A percentile compares a stretch with the other conserved stretches of the same genome.
Conservation (phyloP, 306 rosid genomes). For the Prunus mongolica region DNA sequence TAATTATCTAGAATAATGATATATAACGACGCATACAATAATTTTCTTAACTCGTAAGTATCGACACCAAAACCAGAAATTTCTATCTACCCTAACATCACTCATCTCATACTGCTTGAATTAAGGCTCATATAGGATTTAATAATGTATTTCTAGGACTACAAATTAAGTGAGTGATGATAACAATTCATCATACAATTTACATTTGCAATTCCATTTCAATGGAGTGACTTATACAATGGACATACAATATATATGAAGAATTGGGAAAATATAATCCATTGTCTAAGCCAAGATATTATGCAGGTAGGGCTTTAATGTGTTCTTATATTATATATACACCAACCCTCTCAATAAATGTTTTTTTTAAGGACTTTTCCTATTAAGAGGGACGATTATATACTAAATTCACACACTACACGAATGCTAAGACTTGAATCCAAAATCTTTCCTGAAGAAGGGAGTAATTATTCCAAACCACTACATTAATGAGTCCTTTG, state of each 20-base stretch:
- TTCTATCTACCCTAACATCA: no score
- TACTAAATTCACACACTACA: no score
- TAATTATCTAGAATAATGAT: no score
- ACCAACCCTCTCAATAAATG: background rate
- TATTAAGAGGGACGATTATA: no score
- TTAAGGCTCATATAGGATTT: no score
- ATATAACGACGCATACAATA: no score
- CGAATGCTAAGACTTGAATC: fast-evolving
- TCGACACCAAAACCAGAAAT: no score
- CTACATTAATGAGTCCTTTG: fast-evolving
- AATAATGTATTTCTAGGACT: background rate
- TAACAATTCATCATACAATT: no score
- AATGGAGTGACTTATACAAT: background rate
- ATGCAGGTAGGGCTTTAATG: background rate
- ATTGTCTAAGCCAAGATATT: background rate
- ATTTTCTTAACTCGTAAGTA: no score
- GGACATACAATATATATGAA: background rate
- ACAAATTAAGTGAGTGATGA: background rate
- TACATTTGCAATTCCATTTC: background rate
- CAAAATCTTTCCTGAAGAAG: fast-evolving
- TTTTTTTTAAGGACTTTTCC: fast-evolving
- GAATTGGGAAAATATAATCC: background rate
- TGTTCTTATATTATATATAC: background rate
- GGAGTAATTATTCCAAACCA: fast-evolving
- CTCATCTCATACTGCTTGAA: no score